phyloP scores from a whole-genome alignment of 164 flowering plant species.

The Piper betle region DNA sequence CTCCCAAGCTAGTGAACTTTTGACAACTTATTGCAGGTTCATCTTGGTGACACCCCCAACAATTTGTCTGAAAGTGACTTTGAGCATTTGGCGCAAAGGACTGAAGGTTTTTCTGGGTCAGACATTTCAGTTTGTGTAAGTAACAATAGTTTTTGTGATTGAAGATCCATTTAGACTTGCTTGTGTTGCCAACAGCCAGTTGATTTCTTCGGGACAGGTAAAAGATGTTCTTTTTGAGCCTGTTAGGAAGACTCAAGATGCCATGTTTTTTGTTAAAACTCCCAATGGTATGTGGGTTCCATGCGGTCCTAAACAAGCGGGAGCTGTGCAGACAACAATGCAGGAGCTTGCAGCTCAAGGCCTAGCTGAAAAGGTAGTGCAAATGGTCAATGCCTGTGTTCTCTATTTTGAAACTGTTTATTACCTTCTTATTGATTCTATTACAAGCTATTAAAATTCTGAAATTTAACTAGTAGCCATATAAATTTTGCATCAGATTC shows the following conservation, averaged over 20 bases:
- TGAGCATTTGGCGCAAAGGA: slow-evolving; percentile 61
- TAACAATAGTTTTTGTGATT: neutral
- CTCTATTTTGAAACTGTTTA: too few species aligned
- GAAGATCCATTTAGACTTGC: neutral
- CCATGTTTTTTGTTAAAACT: slow-evolving; percentile 69
- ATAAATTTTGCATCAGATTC: slow-evolving; percentile 35
- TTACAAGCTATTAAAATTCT: neutral
- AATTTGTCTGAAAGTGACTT: slow-evolving; percentile 85
- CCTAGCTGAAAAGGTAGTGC: slow-evolving; percentile 64
- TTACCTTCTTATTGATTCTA: too few species aligned
- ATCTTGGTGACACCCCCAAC: slow-evolving; percentile 95
- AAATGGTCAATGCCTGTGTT: neutral
- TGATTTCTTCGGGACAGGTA: slow-evolving; percentile 37
- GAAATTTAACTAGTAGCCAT: neutral
- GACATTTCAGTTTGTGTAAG: slow-evolving; percentile 96
- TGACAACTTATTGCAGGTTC: slow-evolving; percentile 45
- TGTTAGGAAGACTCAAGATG: slow-evolving; percentile 97
- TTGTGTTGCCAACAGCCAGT: neutral
- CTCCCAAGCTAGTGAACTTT: neutral
- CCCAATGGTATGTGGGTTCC: slow-evolving; percentile 69
- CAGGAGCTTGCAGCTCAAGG: slow-evolving; percentile 84
- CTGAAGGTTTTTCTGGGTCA: slow-evolving; percentile 97
- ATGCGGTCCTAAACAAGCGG: slow-evolving; percentile 90
- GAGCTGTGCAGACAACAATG: slow-evolving; percentile 83
- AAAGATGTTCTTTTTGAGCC: slow-evolving; percentile 96